phyloP scores from a whole-genome alignment of 2,329 filamentous ascomycete genomes.

The Exophiala alcalophila region DNA sequence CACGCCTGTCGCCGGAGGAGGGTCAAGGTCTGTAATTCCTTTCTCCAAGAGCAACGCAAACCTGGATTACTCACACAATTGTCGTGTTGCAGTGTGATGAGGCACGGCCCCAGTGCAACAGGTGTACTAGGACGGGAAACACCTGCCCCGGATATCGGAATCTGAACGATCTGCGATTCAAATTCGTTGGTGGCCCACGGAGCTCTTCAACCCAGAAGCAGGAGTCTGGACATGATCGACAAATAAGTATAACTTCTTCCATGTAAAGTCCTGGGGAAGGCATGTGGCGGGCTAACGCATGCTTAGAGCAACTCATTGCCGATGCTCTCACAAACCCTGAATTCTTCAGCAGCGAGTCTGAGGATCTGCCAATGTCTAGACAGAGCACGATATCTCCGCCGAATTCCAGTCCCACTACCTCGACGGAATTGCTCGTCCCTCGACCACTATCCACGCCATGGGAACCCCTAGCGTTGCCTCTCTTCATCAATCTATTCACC shows the following conservation, averaged over 20 bases:
- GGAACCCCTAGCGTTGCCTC: neutral
- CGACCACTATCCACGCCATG: constrained; percentile 1
- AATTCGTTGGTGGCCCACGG: neutral
- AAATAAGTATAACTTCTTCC: too few species aligned
- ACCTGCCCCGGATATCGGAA: constrained; percentile 3
- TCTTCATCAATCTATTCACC: constrained; percentile 7
- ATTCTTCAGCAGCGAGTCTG: too few species aligned
- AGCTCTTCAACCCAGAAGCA: neutral
- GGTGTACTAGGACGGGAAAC: constrained; percentile 2
- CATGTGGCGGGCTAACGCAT: too few species aligned
- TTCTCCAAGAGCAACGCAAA: neutral
- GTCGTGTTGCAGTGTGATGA: constrained; percentile 6
- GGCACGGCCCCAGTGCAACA: constrained; percentile 1
- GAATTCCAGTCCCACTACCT: too few species aligned
- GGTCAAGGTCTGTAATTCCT: neutral
- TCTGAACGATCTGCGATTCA: neutral
- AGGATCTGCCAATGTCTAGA: too few species aligned
- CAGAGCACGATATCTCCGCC: too few species aligned
- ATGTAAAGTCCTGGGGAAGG: too few species aligned
- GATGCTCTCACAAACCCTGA: too few species aligned
- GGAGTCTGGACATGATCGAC: too few species aligned
- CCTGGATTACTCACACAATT: neutral
- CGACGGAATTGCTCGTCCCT: too few species aligned
- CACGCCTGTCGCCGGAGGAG: constrained; percentile 2
- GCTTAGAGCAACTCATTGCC: too few species aligned